phyloP scores from a whole-genome alignment of 331 rosid genomes.

The Quercus lobata region DNA sequence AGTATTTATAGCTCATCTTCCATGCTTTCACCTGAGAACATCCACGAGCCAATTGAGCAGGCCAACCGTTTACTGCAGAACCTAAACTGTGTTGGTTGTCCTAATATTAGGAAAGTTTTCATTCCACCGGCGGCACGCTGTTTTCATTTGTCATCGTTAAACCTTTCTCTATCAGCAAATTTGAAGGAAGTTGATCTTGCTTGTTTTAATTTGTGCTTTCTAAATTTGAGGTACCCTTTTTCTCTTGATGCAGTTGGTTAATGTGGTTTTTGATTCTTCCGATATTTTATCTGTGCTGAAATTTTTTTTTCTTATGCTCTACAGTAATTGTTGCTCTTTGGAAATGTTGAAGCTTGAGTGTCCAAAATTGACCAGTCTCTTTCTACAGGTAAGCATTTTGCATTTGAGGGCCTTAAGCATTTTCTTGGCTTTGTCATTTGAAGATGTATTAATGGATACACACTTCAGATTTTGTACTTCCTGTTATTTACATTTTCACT shows the following conservation, averaged over 20 bases:
- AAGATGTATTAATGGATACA: background rate
- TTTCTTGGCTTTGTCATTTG: background rate
- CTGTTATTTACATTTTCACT: background rate
- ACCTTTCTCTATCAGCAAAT: slow-evolving; percentile 81
- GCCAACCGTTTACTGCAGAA: slow-evolving; percentile 76
- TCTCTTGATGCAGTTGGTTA: background rate
- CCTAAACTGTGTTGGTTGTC: slow-evolving; percentile 93
- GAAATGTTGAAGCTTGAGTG: slow-evolving; percentile 85
- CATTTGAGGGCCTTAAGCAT: background rate
- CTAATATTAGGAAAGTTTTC: slow-evolving; percentile 84
- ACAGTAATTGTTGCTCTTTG: slow-evolving; percentile 82
- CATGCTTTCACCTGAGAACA: slow-evolving; percentile 29
- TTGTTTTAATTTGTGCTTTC: slow-evolving; percentile 85
- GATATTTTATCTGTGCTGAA: slow-evolving; percentile 29
- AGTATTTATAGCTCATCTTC: slow-evolving; percentile 26
- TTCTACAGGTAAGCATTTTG: slow-evolving; percentile 68
- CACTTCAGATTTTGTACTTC: background rate
- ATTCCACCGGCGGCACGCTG: slow-evolving; percentile 84
- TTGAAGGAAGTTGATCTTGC: slow-evolving; percentile 89
- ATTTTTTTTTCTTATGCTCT: slow-evolving; percentile 2
- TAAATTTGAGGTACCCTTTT: slow-evolving; percentile 71
- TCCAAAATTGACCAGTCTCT: slow-evolving; percentile 82
- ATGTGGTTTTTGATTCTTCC: slow-evolving; percentile 8
- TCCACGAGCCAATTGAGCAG: slow-evolving; percentile 44
- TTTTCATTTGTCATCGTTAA: slow-evolving; percentile 55